Base-by-base conservation (phyloP, 129 eudicot genomes). In the Artemisia argyi region DNA sequence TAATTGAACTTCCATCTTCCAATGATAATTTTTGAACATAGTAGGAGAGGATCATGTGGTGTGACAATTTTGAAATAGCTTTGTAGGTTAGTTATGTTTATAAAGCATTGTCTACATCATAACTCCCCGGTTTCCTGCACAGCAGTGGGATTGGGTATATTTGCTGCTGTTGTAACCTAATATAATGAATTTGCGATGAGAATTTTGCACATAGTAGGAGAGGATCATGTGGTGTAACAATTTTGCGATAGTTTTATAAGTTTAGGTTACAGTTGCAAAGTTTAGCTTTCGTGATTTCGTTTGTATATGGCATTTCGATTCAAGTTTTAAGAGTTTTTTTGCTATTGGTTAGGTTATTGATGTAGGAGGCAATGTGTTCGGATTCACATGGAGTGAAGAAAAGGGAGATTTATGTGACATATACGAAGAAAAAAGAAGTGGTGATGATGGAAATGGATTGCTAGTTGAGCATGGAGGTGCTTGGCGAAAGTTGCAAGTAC, bases 401-500 rank as follows among this genome's bases (percentile, higher is more conserved):
- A 78, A 76, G 28, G 96, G 90, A 56, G 91, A 85, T 68, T 85
- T 90, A 4, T 90, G 97, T 78, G 99, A 90, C 72, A 84, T 94
- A 53, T 94, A 94, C 28, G 99, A 94, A 83, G 97, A 94, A 69
- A 85, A 89, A 28, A 82, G 55, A 74, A 72, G 89, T 77, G 96
- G 93, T 68, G 97, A 88, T 66, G 94, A 83, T 83, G 93, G 91
- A 79, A 88, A 83, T 78, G 94, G 96, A 26, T 77, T 86, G 84
- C 96, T 94, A 70, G 96, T 94, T 71, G 99, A 90, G 72, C 84
- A 89, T 53, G 99, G 99, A 56, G 73, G 83, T 59, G 88, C 94
- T 53, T 94, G 91, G 97, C 79, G 96, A 69, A 94, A 86, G 91
- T 68, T 94, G 78, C 88, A 86, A 81, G 96, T 94, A 19, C 89